Evolutionary conservation across 2,329 filamentous ascomycete species (phyloP), one percentile per base, ranked within the genome.

Genomic region (Cordyceps pruinosa): DNA sequence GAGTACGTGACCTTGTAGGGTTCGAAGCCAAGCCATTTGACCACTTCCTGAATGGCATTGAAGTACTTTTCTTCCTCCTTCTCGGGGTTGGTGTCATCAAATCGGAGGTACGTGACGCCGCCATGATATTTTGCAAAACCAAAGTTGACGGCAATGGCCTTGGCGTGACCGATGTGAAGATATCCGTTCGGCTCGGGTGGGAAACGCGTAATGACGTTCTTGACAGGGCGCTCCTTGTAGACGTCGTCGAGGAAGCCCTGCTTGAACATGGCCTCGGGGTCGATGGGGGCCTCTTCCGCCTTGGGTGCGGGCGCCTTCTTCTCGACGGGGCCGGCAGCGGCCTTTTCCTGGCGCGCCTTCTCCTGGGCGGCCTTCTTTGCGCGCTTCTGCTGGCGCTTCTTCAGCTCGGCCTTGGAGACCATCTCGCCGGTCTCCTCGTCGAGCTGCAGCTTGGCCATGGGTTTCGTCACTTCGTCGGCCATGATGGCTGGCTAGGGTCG

Each of bases 71-170:
- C 89, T 69, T 97, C 89, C 71, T 97, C 94, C 48, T 89, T 89
- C 62, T 92, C 90, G 1, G 94, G 94, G 70, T 97, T 97, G 15
- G 94, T 97, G 66, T 97, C 94, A 70, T 97, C 94, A 70, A 89
- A 96, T 65, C 93, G 52, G 32, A 59, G 53, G 44, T 82, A 57
- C 25, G 48, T 53, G 15, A 47, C 49, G 26, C 93, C 93, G 35
- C 87, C 88, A 69, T 96, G 89, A 67, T 86, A 85, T 67, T 83
- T 84, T 15, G 94, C 93, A 70, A 97, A 97, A 7, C 93, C 93
- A 73, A 97, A 97, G 74, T 97, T 97, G 71, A 97, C 85, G 0
- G 90, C 88, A 70, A 97, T 97, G 23, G 94, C 93, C 76, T 97
- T 97, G 62, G 88, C 89, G 69, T 97, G 94, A 21, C 93, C 93